A percentile compares a stretch with the other conserved stretches of the same genome.
These are phyloP conservation scores for Cercis canadensis DNA, from an alignment of 306 rosid genomes.

Conservation along the genomic window DNA sequence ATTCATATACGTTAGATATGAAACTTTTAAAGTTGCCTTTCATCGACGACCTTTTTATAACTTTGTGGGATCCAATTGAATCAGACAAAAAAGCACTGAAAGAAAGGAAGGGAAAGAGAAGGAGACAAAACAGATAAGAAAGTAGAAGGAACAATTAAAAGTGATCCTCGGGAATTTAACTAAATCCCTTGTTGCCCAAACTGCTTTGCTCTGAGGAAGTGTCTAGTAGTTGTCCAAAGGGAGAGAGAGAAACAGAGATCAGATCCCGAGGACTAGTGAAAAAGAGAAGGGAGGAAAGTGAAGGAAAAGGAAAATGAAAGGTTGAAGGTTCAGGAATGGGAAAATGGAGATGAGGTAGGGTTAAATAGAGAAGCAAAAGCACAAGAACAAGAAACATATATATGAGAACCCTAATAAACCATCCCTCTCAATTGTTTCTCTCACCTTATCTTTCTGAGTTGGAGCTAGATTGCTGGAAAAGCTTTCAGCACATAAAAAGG, in stretches of 20 bases:
- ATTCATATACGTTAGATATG: constrained; percentile 7
- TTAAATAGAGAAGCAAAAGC: constrained; percentile 58
- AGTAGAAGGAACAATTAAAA: constrained; percentile 17
- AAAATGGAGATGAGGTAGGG: constrained; percentile 52
- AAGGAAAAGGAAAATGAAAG: constrained; percentile 9
- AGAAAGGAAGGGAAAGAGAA: constrained; percentile 28
- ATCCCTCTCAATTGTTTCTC: constrained; percentile 51
- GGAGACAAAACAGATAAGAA: constrained; percentile 32
- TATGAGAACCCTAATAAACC: constrained; percentile 61
- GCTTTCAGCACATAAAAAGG: constrained; percentile 60
- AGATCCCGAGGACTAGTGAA: constrained; percentile 64
- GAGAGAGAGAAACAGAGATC: constrained; percentile 45
- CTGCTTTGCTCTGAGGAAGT: constrained; percentile 1
- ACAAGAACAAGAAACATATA: constrained; percentile 43
- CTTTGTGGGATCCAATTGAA: constrained; percentile 32
- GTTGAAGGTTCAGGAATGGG: constrained; percentile 49
- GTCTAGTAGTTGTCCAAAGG: constrained; percentile 28
- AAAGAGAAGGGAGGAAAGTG: constrained; percentile 34
- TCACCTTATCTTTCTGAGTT: constrained; percentile 62
- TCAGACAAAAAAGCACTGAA: constrained; percentile 40
- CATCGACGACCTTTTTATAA: constrained; percentile 24
- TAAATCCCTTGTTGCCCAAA: constrained; percentile 8
- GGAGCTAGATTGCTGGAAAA: constrained; percentile 88
- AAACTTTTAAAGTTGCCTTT: constrained; percentile 17
- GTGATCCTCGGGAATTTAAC: constrained; percentile 69